phyloP scores from a whole-genome alignment of 257 asterid species.

The Datura wrightii region DNA sequence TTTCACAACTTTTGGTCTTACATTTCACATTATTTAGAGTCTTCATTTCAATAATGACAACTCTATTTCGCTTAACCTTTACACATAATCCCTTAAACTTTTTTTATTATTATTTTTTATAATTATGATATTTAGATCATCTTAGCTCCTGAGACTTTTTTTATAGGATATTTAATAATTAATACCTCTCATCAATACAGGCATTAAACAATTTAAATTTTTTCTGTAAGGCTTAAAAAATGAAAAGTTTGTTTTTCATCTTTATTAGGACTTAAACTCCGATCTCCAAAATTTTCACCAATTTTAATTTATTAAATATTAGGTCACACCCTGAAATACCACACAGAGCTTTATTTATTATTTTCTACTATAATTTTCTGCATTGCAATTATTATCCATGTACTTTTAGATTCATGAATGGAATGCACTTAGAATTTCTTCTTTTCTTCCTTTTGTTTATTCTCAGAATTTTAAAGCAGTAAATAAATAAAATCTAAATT shows the following conservation, averaged over 20 bases:
- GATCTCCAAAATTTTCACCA: too few species aligned
- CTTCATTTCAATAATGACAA: neutral
- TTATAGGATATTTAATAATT: neutral
- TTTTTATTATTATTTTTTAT: neutral
- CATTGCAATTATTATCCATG: neutral
- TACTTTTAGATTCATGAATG: neutral
- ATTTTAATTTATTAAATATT: too few species aligned
- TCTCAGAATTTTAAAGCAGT: neutral
- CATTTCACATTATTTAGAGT: neutral
- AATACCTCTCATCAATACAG: neutral
- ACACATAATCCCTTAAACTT: neutral
- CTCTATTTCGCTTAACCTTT: neutral
- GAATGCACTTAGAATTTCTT: neutral
- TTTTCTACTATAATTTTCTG: neutral
- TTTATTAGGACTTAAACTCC: neutral
- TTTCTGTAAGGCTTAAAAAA: neutral
- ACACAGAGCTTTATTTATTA: neutral
- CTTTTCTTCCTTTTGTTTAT: neutral
- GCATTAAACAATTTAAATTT: neutral
- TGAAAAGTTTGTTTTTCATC: neutral
- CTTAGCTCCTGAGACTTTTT: neutral
- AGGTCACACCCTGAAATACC: too few species aligned
- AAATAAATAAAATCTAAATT: neutral
- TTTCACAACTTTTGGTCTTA: slow-evolving; percentile 3
- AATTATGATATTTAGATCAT: neutral